Conservation (phyloP, 2,329 filamentous ascomycete species). For the Chaetomium sp. region DNA sequence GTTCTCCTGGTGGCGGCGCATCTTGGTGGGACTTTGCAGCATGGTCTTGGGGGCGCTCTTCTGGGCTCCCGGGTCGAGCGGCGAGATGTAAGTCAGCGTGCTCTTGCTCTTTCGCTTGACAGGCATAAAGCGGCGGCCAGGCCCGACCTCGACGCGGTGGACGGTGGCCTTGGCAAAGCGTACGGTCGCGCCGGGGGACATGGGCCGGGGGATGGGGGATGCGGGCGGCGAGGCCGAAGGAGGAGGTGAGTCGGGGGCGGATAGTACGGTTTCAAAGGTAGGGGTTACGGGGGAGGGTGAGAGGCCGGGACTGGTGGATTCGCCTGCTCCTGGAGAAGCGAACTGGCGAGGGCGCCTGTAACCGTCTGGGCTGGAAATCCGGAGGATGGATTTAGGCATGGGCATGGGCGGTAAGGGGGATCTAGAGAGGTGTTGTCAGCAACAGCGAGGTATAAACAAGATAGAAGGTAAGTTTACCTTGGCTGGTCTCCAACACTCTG, state of each 20-base stretch:
- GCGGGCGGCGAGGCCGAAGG: constrained; percentile 18
- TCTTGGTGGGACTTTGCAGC: constrained; percentile 33
- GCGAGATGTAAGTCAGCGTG: constrained; percentile 35
- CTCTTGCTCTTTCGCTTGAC: constrained; percentile 37
- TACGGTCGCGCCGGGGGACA: constrained; percentile 33
- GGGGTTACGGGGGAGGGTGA: constrained; percentile 15
- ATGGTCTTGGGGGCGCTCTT: constrained; percentile 28
- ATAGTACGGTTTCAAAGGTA: background rate
- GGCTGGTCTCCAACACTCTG: constrained; percentile 22
- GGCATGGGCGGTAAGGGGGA: constrained; percentile 10
- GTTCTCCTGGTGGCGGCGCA: constrained; percentile 35
- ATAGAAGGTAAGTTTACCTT: constrained; percentile 12
- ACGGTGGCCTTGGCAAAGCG: constrained; percentile 36
- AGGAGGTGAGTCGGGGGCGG: constrained; percentile 18
- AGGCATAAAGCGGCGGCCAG: constrained; percentile 34
- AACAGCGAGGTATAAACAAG: background rate
- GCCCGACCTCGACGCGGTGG: constrained; percentile 36
- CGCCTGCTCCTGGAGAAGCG: constrained; percentile 19
- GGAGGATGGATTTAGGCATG: constrained; percentile 36
- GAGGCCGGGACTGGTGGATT: constrained; percentile 18
- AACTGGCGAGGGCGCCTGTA: constrained; percentile 26
- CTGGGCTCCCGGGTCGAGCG: constrained; percentile 33
- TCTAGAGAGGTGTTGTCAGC: constrained; percentile 9
- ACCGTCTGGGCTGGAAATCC: constrained; percentile 34
- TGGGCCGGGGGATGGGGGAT: constrained; percentile 28